Conservation (phyloP, 2,329 filamentous ascomycete genomes). For the Colletotrichum orchidophilum region DNA sequence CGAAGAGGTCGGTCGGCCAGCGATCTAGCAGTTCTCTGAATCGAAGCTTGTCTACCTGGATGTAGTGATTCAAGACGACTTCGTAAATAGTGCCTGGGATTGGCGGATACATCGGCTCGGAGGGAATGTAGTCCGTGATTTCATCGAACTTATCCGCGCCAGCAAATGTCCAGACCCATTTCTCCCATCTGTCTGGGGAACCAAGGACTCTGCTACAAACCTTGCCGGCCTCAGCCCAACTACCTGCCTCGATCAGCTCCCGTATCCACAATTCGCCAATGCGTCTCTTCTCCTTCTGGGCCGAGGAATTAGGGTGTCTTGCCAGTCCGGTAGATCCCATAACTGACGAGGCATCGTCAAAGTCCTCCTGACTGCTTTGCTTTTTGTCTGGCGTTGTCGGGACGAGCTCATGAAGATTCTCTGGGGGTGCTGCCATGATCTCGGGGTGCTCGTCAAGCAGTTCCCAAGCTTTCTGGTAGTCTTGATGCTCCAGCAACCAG, state of each 20-base stretch:
- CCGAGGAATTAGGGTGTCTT: conserved; percentile 39
- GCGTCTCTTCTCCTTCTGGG: conserved; percentile 86
- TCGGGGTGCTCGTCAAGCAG: conserved; percentile 90
- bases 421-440: conserved; percentile 57
- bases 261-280: conserved; percentile 95
- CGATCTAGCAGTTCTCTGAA: conserved; percentile 82
- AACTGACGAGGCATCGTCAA: conserved; percentile 76
- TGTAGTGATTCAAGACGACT: conserved; percentile 87
- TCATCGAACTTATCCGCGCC: conserved; percentile 88
- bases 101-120: conserved; percentile 78
- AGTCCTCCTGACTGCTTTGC: conserved; percentile 62
- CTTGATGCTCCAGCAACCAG: conserved; percentile 85
- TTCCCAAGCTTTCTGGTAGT: conserved; percentile 88
- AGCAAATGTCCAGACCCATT: conserved; percentile 94
- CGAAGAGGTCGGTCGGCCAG: conserved; percentile 88
- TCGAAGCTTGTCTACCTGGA: conserved; percentile 77
- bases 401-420: conserved; percentile 50
- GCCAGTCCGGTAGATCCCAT: conserved; percentile 62
- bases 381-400: conserved; percentile 54
- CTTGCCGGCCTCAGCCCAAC: conserved; percentile 83
- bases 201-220: conserved; percentile 85
- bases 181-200: conserved; percentile 86
- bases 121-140: conserved; percentile 85
- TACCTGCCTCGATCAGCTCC: conserved; percentile 77
- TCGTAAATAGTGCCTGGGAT: conserved; percentile 88